Evolutionary conservation across 2,329 filamentous ascomycete genomes (phyloP), one percentile per base, ranked within the genome.

Genomic region (Tolypocladium inflatum): DNA sequence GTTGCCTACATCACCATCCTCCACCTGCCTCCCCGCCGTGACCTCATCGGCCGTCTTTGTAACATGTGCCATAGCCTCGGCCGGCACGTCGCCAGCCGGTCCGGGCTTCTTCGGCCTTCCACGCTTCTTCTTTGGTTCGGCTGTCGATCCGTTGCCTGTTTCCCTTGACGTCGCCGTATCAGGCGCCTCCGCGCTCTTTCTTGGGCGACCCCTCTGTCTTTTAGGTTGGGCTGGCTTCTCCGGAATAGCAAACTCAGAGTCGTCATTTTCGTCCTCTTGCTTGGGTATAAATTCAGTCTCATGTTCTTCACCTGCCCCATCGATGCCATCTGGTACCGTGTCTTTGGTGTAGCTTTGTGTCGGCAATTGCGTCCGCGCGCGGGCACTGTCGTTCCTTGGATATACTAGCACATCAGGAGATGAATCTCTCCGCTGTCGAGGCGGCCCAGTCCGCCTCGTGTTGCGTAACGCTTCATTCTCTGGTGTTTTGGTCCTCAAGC

Each of bases 21-120:
- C 30, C 48, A 35, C 10, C 10, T 51, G 19, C 17, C 17, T 35
- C 11, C 4, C 11, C 10, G 33, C 9, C 30, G 9, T 51, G 11
- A 15, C 37, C 38, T 62, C 42, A 23, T 57, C 54, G 33, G 17
- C 11, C 11, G 42, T 23, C 26, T 51, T 58, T 45, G 23, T 33
- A 15, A 9, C 30, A 9, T 17, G 19, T n/a, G 26, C 19, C 9
- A 13, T 3, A 10, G 48, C 19, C 48, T 52, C 51, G 19, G 35
- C 19, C 11, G 26, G 15, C 13, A 8, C 8, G 13, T 37, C n/a
- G 10, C 6, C 7, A 13, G 21, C 8, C n/a, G 42, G 17, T 2
- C 41, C 54, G 1, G 53, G 61, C 58, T 78, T 79, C 58, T 69
- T 73, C 19, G 76, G 76, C 23, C 77, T 70, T 4, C 78, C 77